These are phyloP conservation scores for Trichophyton schoenleinii DNA, from an alignment of 2,329 filamentous ascomycete genomes.

Conservation along the genomic window DNA sequence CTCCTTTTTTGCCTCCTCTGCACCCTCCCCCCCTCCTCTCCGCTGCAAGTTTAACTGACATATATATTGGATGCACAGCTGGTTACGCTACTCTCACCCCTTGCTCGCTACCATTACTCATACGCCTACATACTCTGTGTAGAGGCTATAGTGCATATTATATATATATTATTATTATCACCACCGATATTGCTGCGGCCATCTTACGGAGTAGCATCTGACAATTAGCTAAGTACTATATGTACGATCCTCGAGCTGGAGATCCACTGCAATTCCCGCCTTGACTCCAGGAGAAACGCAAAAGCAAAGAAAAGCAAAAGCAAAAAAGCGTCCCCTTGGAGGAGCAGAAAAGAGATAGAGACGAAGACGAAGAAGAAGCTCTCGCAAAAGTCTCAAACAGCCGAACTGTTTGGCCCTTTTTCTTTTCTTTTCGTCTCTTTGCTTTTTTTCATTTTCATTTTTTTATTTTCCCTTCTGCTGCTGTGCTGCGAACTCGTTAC, in stretches of 20 bases:
- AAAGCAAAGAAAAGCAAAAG: too few relatives aligned
- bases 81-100: too few relatives aligned
- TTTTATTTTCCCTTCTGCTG: neutral
- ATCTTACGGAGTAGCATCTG: neutral
- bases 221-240: neutral
- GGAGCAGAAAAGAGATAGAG: too few relatives aligned
- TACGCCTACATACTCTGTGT: too few relatives aligned
- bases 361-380: neutral
- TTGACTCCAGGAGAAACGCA: neutral
- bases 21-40: neutral
- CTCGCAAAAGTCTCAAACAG: conserved; percentile 1
- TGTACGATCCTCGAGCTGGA: neutral
- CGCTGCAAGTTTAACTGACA: too few relatives aligned
- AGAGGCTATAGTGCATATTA: too few relatives aligned
- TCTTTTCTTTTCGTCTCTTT: neutral
- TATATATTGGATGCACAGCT: too few relatives aligned
- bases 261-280: conserved; percentile 1
- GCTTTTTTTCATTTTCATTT: neutral
- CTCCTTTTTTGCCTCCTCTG: neutral
- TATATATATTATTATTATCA: neutral
- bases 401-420: neutral
- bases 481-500: too few relatives aligned
- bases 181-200: neutral
- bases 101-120: too few relatives aligned
- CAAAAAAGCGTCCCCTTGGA: too few relatives aligned